Conservation (phyloP, 768 basidiomycete genomes). For the Xanthoconium stramineum region DNA sequence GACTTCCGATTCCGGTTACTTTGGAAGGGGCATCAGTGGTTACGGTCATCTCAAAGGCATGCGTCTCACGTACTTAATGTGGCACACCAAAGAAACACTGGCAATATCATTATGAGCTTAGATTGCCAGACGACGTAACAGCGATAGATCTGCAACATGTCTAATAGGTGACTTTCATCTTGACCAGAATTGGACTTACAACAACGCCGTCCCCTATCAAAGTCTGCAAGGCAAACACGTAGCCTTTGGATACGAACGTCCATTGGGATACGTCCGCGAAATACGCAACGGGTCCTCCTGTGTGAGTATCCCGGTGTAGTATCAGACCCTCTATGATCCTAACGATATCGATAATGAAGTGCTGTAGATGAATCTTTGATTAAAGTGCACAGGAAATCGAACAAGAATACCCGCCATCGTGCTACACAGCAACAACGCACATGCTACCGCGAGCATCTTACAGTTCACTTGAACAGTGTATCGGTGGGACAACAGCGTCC, state of each 20-base stretch:
- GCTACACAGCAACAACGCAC: background rate
- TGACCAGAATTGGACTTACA: constrained; percentile 7
- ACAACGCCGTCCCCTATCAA: constrained; percentile 7
- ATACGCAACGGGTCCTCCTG: background rate
- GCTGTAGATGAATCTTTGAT: background rate
- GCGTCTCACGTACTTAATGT: background rate
- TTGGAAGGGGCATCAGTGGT: background rate
- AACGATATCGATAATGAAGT: background rate
- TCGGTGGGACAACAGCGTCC: background rate
- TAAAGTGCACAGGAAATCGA: background rate
- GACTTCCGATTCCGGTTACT: background rate
- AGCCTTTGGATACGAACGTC: constrained; percentile 19
- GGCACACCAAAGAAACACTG: background rate
- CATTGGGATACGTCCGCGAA: background rate
- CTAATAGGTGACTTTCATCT: background rate
- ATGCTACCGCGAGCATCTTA: background rate
- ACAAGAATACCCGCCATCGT: background rate
- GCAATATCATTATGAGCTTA: background rate
- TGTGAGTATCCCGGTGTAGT: background rate
- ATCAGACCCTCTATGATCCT: background rate
- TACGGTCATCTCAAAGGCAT: no score
- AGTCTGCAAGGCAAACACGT: constrained; percentile 16
- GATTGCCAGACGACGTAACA: background rate
- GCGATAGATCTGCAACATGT: background rate
- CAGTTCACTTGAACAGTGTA: background rate